Percentiles rank a stretch among this genome's conserved stretches.
These are phyloP conservation scores for Pascua sp. DNA, from an alignment of 1,284 basidiomycete species.

Conservation along the genomic window DNA sequence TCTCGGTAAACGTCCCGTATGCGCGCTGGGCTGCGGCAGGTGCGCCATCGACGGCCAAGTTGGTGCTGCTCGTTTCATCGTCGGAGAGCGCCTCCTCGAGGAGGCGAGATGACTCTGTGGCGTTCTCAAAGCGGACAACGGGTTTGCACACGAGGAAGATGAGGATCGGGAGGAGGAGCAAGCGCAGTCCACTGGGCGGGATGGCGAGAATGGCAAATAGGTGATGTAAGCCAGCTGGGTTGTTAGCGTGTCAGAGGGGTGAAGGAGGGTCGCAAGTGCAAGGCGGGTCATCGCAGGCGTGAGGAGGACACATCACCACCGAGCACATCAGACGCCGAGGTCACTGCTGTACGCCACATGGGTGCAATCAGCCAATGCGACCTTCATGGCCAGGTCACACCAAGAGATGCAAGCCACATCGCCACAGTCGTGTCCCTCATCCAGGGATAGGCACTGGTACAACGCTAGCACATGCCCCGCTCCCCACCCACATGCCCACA, in stretches of 20 bases:
- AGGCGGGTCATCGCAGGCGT: too few relatives aligned
- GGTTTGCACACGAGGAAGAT: slow-evolving; percentile 31
- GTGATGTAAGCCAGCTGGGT: slow-evolving; percentile 19
- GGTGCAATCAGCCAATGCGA: not conserved
- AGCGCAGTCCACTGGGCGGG: slow-evolving; percentile 30
- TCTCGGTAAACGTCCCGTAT: too few relatives aligned
- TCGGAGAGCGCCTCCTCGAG: slow-evolving; percentile 11
- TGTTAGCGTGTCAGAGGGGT: not conserved
- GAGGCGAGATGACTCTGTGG: slow-evolving; percentile 34
- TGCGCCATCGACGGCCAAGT: not conserved
- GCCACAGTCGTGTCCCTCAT: too few relatives aligned
- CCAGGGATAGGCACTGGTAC: too few relatives aligned
- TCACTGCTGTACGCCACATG: too few relatives aligned
- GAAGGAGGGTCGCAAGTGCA: not conserved
- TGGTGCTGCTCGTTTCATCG: not conserved
- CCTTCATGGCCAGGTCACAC: not conserved
- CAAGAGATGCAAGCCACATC: too few relatives aligned
- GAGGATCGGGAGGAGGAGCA: slow-evolving; percentile 34
- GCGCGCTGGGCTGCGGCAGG: too few relatives aligned
- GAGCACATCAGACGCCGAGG: too few relatives aligned
- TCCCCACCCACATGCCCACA: too few relatives aligned
- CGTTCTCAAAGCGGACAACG: slow-evolving; percentile 33
- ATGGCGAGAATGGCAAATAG: slow-evolving; percentile 36
- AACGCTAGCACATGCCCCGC: too few relatives aligned
- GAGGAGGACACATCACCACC: too few relatives aligned